Base-by-base conservation (phyloP, 306 rosid genomes). In the Luffa aegyptiaca region DNA sequence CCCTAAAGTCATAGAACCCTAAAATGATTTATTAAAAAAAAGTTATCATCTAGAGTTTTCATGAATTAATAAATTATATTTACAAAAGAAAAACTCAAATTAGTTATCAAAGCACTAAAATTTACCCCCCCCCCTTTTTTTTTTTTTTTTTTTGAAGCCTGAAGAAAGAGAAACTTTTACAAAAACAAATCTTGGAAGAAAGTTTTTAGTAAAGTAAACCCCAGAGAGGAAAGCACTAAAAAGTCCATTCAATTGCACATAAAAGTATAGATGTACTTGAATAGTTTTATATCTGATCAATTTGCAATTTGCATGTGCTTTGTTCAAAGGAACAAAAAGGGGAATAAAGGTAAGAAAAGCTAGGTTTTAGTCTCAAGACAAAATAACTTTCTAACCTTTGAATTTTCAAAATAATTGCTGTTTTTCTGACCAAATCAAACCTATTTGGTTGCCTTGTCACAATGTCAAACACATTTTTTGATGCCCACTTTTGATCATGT, bases 391-490 rank as follows among this genome's bases (percentile, higher is more conserved):
- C 51, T 55, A 48, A 61, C 80, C 77, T 71, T 86, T 75, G 80
- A 83, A 31, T 81, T 80, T 82, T 82, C 41, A 68, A 64, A 76
- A 31, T 16, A 45, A 20, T 48, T 49, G 58, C 3, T 72, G 44
- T 48, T 72, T 72, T 13, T 44, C 83, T 77, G 87, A 86, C 89
- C 85, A 80, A 39, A 36, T 59, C 74, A 63, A 66, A 63, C 52
- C 82, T 20, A 53, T 42, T 53, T 48, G 44, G 78, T 55, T 49
- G 59, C 26, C 58, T 45, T 73, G 37, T 64, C 52, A 64, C 62
- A 55, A 74, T 73, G 80, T 83, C 78, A 51, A 83, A 66, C 49
- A 10, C 56, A 44, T 45, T 45, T 21, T 45, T 35, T 66, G 0
- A 44, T 14, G 58, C 7, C 44, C 53, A 69, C 36, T 69, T 26